Conservation (phyloP, 1,284 basidiomycete genomes). For the Malassezia brasiliensis region DNA sequence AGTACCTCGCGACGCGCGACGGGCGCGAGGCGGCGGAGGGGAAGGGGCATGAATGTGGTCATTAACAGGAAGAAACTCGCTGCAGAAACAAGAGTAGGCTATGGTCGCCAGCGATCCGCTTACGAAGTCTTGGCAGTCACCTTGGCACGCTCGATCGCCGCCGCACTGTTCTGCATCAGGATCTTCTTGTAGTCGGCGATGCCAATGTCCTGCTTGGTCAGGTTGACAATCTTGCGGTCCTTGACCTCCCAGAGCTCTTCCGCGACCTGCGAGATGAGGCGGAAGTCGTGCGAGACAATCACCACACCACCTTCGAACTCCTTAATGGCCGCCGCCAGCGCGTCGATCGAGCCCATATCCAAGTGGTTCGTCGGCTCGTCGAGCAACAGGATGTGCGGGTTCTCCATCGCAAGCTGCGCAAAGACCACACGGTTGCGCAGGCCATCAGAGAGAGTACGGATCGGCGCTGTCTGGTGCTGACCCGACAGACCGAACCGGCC, state of each 20-base stretch:
- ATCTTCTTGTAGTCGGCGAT: slow-evolving; percentile 48
- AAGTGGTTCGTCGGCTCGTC: slow-evolving; percentile 69
- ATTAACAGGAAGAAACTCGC: neutral
- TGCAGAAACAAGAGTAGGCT: neutral
- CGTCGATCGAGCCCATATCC: slow-evolving; percentile 92
- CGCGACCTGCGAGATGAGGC: slow-evolving; percentile 47
- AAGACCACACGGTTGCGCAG: slow-evolving; percentile 88
- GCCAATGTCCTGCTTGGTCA: slow-evolving; percentile 66
- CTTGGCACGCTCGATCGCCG: slow-evolving; percentile 44
- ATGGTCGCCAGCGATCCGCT: neutral
- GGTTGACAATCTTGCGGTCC: slow-evolving; percentile 81
- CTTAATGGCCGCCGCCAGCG: slow-evolving; percentile 85
- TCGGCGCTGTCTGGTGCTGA: slow-evolving; percentile 81
- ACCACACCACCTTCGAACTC: slow-evolving; percentile 91
- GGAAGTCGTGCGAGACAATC: slow-evolving; percentile 45
- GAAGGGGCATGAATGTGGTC: too few relatives aligned
- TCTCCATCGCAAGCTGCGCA: slow-evolving; percentile 60
- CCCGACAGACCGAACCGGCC: slow-evolving; percentile 93
- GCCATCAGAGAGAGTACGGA: slow-evolving; percentile 85
- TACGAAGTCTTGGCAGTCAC: slow-evolving; percentile 29
- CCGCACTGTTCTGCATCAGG: slow-evolving; percentile 35
- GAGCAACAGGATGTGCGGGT: slow-evolving; percentile 50
- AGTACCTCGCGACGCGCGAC: too few relatives aligned
- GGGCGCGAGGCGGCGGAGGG: too few relatives aligned
- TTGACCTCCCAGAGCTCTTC: slow-evolving; percentile 98